Base-by-base conservation (phyloP, 2,329 filamentous ascomycete genomes). In the Lecanoromycetidae sp. region DNA sequence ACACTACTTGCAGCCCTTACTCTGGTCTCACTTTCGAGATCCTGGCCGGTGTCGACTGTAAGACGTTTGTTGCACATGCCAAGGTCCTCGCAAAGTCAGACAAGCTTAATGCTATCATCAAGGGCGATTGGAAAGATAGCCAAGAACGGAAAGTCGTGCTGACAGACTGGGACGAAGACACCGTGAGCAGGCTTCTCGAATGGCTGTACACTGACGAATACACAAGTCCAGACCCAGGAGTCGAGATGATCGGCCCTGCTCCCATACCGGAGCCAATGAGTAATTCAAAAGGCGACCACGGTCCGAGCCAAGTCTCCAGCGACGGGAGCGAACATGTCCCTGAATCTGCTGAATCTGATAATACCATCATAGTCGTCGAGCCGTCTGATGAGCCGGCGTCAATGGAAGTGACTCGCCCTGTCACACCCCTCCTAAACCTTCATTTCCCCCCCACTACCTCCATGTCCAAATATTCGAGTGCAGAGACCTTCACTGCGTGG, bases 151-250 rank as follows among this genome's bases (percentile, higher is more conserved):
- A 37, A 20, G 43, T 50, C 10, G 25, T 25, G 10, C 36, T 44
- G 20, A 25, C 36, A 25, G 26, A 47, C 23, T 48, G 38, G 45
- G 33, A 43, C 5, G 33, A 30, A 6, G 35, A 40, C 15, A 36
- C 32, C 17, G 44, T 44, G 3, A 34, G 17, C 6, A 6, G 37
- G 13, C 19, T 39, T n/a, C 7, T 51, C 6, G 38, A 48, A 17
- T 51, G 49, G 49, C 33, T 51, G 9, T 51, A 48, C 26, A 47
- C 49, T n/a, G 49, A 34, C 3, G 39, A 44, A 9, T 51, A 51
- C 32, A 20, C 9, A 5, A 17, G 12, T 30, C 30, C 48, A 7
- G 15, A 39, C 17, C 34, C 40, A 22, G 23, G 8, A 8, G n/a
- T n/a, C n/a, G n/a, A n/a, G n/a, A n/a, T n/a, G n/a, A n/a, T n/a